A percentile compares a stretch with the other conserved stretches of the same genome.
These are phyloP conservation scores for Penicillium mononematosum DNA, from an alignment of 495 filamentous ascomycete genomes.

Conservation along the genomic window DNA sequence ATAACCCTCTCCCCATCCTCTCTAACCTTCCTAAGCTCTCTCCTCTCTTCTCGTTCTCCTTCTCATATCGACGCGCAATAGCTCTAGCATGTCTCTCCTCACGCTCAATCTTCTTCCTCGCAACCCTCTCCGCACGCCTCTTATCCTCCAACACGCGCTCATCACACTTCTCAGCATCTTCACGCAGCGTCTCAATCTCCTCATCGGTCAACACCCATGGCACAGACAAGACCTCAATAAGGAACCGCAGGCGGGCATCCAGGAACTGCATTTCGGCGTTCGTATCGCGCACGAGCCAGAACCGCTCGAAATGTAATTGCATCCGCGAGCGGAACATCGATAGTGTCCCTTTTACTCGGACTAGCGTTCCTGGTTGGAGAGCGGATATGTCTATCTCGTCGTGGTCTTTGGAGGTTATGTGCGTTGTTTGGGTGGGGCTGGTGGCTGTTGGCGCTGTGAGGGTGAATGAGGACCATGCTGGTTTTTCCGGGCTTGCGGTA, in stretches of 20 bases:
- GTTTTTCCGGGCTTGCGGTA: background rate
- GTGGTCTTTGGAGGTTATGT: conserved; percentile 9
- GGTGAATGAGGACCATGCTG: conserved; percentile 5
- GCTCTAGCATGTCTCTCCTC: conserved; percentile 37
- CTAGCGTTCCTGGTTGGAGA: conserved; percentile 64
- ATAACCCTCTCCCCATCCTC: conserved; percentile 37
- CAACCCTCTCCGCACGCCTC: conserved; percentile 38
- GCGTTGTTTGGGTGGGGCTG: background rate
- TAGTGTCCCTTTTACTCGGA: conserved; percentile 78
- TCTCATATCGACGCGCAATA: conserved; percentile 40
- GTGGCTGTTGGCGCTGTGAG: background rate
- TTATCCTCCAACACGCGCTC: conserved; percentile 40
- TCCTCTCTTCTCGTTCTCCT: conserved; percentile 41
- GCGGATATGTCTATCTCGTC: conserved; percentile 36
- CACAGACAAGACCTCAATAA: conserved; percentile 58
- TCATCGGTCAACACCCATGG: conserved; percentile 65
- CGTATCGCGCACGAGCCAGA: conserved; percentile 58
- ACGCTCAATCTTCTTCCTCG: conserved; percentile 34
- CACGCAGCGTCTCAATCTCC: conserved; percentile 54
- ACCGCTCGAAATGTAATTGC: conserved; percentile 70
- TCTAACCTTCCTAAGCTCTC: conserved; percentile 30
- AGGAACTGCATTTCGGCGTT: conserved; percentile 77
- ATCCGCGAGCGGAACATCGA: conserved; percentile 57
- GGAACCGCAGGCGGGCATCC: conserved; percentile 62
- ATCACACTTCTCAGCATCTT: conserved; percentile 47